Conservation (phyloP, 306 rosid genomes). For the Prinsepia uniflora region DNA sequence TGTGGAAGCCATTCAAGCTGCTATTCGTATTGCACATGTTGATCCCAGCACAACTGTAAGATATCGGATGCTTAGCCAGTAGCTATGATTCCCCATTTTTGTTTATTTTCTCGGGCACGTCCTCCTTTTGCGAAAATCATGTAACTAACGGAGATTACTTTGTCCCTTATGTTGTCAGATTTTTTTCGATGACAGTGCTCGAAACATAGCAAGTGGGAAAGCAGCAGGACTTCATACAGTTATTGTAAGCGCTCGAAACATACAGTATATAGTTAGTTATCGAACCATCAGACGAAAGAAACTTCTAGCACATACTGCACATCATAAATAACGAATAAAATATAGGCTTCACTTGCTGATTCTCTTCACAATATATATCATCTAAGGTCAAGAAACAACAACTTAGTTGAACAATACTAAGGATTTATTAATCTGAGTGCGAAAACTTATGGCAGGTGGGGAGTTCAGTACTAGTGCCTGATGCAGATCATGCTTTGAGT, state of each 20-base stretch:
- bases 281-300: neutral
- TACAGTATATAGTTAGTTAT: neutral
- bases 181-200: constrained; percentile 75
- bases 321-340: neutral
- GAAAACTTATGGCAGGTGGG: constrained; percentile 60
- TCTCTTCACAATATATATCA: neutral
- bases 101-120: neutral
- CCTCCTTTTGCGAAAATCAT: neutral
- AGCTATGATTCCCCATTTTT: neutral
- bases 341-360: neutral
- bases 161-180: constrained; percentile 39
- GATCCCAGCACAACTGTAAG: constrained; percentile 65
- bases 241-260: constrained; percentile 46
- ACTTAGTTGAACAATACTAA: neutral
- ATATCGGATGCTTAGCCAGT: constrained; percentile 1
- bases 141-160: neutral
- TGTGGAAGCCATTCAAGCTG: constrained; percentile 60
- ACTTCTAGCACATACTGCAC: neutral
- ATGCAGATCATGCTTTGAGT: constrained; percentile 69
- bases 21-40: constrained; percentile 53
- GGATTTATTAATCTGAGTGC: neutral
- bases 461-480: constrained; percentile 56
- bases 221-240: constrained; percentile 74
- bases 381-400: neutral
- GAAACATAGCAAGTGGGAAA: constrained; percentile 77